These are phyloP conservation scores for Plectosphaerella sp. DNA, from an alignment of 2,329 filamentous ascomycete genomes.

Conservation along the genomic window DNA sequence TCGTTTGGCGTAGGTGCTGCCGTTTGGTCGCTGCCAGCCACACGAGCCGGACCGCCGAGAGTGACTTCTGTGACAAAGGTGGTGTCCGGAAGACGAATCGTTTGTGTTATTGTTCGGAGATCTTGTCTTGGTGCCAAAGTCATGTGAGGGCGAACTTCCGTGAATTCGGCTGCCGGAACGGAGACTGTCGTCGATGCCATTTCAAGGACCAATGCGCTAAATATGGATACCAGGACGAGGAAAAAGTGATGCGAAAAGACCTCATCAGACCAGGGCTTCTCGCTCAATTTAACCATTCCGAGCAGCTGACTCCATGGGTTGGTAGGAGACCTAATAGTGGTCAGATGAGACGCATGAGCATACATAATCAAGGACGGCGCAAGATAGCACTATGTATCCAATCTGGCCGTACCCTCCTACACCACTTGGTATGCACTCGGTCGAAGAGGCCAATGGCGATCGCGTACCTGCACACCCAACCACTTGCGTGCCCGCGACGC, in stretches of 20 bases:
- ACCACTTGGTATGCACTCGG: not conserved
- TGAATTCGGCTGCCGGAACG: not conserved
- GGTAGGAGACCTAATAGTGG: not conserved
- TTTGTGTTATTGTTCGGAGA: slow-evolving; percentile 25
- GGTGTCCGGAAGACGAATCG: slow-evolving; percentile 24
- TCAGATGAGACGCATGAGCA: not conserved
- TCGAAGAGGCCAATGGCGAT: not conserved
- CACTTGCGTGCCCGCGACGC: not conserved
- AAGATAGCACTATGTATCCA: not conserved
- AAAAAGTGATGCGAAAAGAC: not conserved
- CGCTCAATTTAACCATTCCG: not conserved
- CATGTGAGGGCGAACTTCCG: not conserved
- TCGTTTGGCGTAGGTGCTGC: slow-evolving; percentile 6
- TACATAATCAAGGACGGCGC: not conserved
- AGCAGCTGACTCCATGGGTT: not conserved
- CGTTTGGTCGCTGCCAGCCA: slow-evolving; percentile 8
- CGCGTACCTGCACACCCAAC: not conserved
- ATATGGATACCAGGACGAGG: not conserved
- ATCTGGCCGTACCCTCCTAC: not conserved
- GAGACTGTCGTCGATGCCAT: not conserved
- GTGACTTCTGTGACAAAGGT: slow-evolving; percentile 32
- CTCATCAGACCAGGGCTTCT: not conserved
- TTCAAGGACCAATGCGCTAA: not conserved
- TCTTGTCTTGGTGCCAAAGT: not conserved
- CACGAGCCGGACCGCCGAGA: slow-evolving; percentile 13